Evolutionary conservation across 306 rosid genomes (phyloP), one percentile per base, ranked within the genome.

Genomic region (Dryas drummondii): DNA sequence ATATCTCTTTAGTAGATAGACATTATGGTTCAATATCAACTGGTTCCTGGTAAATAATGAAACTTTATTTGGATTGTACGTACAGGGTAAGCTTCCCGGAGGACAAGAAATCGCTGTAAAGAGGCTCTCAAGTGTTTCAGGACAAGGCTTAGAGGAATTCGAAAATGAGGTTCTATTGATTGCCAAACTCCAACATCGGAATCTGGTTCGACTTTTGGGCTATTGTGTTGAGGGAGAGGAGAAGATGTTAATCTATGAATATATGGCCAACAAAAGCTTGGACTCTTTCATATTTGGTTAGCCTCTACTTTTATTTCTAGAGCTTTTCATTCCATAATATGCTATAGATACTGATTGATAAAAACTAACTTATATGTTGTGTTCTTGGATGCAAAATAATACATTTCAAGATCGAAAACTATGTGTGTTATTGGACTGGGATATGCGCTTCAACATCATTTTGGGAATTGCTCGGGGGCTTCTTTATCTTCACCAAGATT

Each of bases 381-480:
- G 66, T 68, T 42, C 62, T 55, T 62, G 17, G 44, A 71, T 80
- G 84, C 40, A 59, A 73, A 74, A 48, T 65, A 32, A 73, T 60
- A 17, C n/a, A 47, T 17, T 70, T 65, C 61, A 74, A 91, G 94
- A 91, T 56, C 82, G 78, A 68, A 91, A 86, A 85, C 73, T 72
- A 17, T 77, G 92, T 58, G 66, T 40, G 52, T 19, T 58, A 58
- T 59, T 91, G 79, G 87, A 87, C 46, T 91, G 94, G 97, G 59
- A 87, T 12, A 69, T 83, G 83, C 94, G 94, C 50, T 86, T 91
- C 80, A 87, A 81, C 54, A 80, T 91, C 84, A 85, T 92, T 59
- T 32, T 89, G 57, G 96, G 97, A 32, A 88, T 92, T 45, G 93
- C 91, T 59, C 86, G 96, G 47, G 97, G 97, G 14, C 93, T 92